phyloP scores from a whole-genome alignment of 495 filamentous ascomycete species.

The Amniculicola lignicola region DNA sequence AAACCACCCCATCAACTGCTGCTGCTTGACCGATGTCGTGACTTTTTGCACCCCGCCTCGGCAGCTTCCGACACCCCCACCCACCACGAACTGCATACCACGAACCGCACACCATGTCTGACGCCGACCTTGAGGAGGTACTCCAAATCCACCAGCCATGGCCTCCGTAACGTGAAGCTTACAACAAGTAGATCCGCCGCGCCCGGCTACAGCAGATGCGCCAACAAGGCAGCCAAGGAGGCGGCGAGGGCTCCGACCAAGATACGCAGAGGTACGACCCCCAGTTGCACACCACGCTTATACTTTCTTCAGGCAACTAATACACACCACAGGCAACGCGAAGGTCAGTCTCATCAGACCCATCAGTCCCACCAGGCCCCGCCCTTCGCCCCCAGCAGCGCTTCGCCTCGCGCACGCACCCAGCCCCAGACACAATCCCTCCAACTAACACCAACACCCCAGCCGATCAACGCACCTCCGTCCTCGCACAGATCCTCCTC shows the following conservation, averaged over 20 bases:
- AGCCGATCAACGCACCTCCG: slow-evolving; percentile 47
- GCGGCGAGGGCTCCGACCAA: slow-evolving; percentile 53
- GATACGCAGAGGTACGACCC: slow-evolving; percentile 61
- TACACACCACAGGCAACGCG: slow-evolving; percentile 55
- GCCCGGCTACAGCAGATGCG: slow-evolving; percentile 90
- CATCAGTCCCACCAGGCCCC: not conserved
- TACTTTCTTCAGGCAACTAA: not conserved
- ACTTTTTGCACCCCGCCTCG: too few species aligned
- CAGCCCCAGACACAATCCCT: not conserved
- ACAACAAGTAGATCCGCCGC: slow-evolving; percentile 67
- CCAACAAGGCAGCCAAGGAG: slow-evolving; percentile 51
- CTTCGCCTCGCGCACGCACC: not conserved
- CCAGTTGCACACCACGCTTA: not conserved
- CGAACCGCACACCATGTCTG: slow-evolving; percentile 22
- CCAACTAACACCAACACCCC: slow-evolving; percentile 34
- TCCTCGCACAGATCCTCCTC: slow-evolving; percentile 87
- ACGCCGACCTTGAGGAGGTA: slow-evolving; percentile 35
- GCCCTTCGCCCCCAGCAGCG: not conserved
- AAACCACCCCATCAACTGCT: too few species aligned
- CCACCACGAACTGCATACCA: too few species aligned
- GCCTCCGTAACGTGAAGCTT: not conserved
- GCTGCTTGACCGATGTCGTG: too few species aligned
- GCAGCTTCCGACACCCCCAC: too few species aligned
- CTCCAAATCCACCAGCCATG: not conserved
- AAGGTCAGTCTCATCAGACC: slow-evolving; percentile 50